Conservation (phyloP, 73 alveolate species). For the Durusdinium trenchii region DNA sequence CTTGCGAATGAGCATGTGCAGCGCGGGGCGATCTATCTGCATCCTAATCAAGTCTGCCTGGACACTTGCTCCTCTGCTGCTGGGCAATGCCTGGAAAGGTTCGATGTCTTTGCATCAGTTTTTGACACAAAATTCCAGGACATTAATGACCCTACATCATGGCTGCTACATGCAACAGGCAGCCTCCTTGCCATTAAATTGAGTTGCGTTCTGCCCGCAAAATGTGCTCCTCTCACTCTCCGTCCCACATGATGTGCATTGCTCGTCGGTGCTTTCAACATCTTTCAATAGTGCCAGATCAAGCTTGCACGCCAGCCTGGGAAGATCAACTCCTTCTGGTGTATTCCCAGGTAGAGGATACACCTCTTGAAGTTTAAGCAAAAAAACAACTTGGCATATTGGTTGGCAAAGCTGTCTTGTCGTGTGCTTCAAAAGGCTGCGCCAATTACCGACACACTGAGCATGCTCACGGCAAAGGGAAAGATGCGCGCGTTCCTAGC, state of each 20-base stretch:
- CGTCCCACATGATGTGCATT: background rate
- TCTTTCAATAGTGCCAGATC: background rate
- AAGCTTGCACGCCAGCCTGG: slow-evolving; percentile 13
- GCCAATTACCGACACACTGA: background rate
- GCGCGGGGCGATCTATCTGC: slow-evolving; percentile 81
- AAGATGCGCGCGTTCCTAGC: background rate
- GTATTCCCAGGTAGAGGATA: slow-evolving; percentile 65
- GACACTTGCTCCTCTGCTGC: slow-evolving; percentile 54
- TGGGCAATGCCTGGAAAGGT: slow-evolving; percentile 25
- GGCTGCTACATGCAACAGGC: background rate
- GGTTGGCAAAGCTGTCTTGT: background rate
- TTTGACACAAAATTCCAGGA: background rate
- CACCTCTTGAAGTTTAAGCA: background rate
- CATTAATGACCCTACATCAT: background rate
- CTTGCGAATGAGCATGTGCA: too few species aligned
- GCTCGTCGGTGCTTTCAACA: background rate
- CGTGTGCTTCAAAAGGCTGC: background rate
- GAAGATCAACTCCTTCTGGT: slow-evolving; percentile 92
- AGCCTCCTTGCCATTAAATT: too few species aligned
- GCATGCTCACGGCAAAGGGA: background rate
- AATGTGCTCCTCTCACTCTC: background rate
- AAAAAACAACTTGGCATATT: background rate
- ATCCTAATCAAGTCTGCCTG: background rate
- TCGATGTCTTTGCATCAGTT: background rate
- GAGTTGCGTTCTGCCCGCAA: background rate